phyloP scores from a whole-genome alignment of 1,284 basidiomycete species.

The Afroboletus lepidellus region DNA sequence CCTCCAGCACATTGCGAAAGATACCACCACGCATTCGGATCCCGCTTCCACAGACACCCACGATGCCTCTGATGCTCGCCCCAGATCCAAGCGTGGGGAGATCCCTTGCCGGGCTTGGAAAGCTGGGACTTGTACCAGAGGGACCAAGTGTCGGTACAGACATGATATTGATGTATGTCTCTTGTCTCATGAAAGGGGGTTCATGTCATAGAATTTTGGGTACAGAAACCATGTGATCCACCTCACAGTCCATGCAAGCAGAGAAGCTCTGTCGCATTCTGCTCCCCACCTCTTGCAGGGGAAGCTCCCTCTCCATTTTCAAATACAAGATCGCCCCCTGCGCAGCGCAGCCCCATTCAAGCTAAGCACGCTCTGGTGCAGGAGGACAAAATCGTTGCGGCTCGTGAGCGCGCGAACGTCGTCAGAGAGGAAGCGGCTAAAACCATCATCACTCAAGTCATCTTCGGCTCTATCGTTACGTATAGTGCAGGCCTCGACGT shows the following conservation, averaged over 20 bases:
- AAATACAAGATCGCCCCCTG: neutral
- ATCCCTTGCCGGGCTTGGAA: conserved; percentile 31
- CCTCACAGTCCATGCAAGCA: neutral
- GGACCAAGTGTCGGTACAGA: conserved; percentile 7
- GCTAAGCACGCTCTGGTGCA: neutral
- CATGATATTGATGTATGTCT: conserved; percentile 23
- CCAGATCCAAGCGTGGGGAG: conserved; percentile 22
- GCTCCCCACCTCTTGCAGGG: neutral
- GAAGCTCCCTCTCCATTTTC: neutral
- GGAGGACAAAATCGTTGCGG: conserved; percentile 6
- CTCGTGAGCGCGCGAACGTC: conserved; percentile 15
- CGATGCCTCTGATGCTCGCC: conserved; percentile 14
- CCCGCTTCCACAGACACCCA: neutral
- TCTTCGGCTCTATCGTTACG: conserved; percentile 48
- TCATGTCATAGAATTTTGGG: neutral
- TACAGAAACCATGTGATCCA: conserved; percentile 5
- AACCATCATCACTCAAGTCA: conserved; percentile 40
- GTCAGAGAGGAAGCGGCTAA: conserved; percentile 37
- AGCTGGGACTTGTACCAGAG: conserved; percentile 31
- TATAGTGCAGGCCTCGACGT: conserved; percentile 48
- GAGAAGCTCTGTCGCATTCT: neutral
- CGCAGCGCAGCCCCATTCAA: neutral
- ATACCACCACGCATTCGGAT: neutral
- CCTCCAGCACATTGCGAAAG: neutral
- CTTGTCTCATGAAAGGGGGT: neutral